A percentile compares a stretch with the other conserved stretches of the same genome.
phyloP scores from a whole-genome alignment of 441 rosid species.

The Bruguiera hainesii region DNA sequence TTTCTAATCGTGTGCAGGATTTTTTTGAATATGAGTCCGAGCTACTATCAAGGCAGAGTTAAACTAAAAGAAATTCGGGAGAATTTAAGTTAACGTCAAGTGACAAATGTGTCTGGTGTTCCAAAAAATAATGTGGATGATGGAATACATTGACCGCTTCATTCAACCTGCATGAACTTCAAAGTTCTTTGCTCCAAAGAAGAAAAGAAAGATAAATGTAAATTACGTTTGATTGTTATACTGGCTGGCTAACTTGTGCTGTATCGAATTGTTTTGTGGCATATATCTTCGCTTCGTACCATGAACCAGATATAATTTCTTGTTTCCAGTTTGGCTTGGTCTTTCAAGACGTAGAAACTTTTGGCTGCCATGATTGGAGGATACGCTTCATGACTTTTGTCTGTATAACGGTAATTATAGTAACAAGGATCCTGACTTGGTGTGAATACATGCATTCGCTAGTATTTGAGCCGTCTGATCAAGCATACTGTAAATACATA shows the following conservation, averaged over 20 bases:
- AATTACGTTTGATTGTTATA: constrained; percentile 9
- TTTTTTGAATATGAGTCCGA: background rate
- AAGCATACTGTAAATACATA: too few species aligned
- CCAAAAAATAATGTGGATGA: constrained; percentile 26
- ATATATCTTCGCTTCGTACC: background rate
- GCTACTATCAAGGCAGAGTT: too few species aligned
- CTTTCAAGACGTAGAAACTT: background rate
- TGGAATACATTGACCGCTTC: constrained; percentile 14
- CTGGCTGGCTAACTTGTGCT: background rate
- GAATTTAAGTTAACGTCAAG: constrained; percentile 17
- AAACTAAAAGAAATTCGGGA: constrained; percentile 10
- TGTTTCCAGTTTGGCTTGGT: background rate
- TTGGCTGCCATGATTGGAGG: too few species aligned
- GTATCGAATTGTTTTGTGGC: background rate
- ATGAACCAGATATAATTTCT: background rate
- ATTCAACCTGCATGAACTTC: constrained; percentile 12
- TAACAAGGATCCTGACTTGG: too few species aligned
- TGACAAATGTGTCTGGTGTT: constrained; percentile 22
- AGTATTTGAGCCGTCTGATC: too few species aligned
- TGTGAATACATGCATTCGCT: too few species aligned
- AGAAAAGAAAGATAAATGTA: constrained; percentile 16
- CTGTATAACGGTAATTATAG: too few species aligned
- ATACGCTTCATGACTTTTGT: too few species aligned
- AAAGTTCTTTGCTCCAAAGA: constrained; percentile 11
- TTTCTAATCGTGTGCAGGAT: constrained; percentile 37